A percentile compares a stretch with the other conserved stretches of the same genome.
Conservation (phyloP, 176 grass and related monocot species). For the Hyparrhenia diplandra region DNA sequence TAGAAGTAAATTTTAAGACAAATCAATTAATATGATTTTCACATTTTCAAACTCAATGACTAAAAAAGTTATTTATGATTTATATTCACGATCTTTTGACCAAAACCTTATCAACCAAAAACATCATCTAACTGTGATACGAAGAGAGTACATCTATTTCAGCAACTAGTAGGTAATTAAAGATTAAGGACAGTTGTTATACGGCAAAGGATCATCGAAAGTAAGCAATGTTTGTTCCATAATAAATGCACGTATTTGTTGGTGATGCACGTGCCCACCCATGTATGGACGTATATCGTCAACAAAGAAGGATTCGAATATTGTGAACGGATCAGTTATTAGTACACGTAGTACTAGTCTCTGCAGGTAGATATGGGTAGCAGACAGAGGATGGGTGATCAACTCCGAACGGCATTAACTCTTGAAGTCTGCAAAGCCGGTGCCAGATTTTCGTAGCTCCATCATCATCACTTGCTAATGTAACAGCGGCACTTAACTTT, state of each 20-base stretch:
- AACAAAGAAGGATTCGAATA: neutral
- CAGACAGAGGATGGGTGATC: neutral
- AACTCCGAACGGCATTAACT: slow-evolving; percentile 29
- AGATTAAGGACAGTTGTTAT: too few species aligned
- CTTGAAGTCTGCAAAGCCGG: slow-evolving; percentile 25
- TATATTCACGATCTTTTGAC: too few species aligned
- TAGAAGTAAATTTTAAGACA: too few species aligned
- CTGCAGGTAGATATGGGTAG: neutral
- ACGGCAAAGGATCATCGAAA: too few species aligned
- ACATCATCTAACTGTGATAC: too few species aligned
- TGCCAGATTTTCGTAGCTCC: slow-evolving; percentile 30
- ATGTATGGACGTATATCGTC: neutral
- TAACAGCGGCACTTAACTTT: neutral
- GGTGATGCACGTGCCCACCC: neutral
- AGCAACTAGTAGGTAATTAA: too few species aligned
- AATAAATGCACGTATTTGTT: slow-evolving; percentile 22
- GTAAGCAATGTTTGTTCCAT: too few species aligned
- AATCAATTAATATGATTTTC: too few species aligned
- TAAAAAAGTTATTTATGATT: too few species aligned
- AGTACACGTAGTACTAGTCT: neutral
- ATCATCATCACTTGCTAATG: neutral
- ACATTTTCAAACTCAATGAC: too few species aligned
- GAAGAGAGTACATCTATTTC: too few species aligned
- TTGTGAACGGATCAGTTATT: neutral
- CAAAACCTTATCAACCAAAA: too few species aligned